phyloP scores from a whole-genome alignment of 495 filamentous ascomycete species.

The Cenococcum geophilum region DNA sequence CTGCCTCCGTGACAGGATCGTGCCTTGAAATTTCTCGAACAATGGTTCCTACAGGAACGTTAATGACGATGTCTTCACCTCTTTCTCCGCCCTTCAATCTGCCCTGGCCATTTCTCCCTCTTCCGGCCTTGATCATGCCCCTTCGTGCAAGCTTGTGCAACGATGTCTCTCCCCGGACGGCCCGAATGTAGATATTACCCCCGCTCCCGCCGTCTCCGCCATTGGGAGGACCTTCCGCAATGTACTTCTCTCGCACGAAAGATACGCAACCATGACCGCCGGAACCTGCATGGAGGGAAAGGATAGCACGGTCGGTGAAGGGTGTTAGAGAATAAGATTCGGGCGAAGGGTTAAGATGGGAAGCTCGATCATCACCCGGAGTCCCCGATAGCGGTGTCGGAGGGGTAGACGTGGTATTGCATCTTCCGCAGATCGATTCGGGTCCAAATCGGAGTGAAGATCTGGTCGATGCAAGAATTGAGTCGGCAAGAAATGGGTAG shows the following conservation, averaged over 20 bases:
- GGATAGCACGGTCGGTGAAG: conserved; percentile 78
- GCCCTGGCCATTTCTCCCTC: conserved; percentile 80
- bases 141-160: conserved; percentile 84
- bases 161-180: conserved; percentile 80
- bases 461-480: conserved; percentile 36
- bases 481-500: conserved; percentile 50
- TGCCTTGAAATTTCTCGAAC: conserved; percentile 71
- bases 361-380: conserved; percentile 33
- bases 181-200: conserved; percentile 90
- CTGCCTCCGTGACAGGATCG: conserved; percentile 69
- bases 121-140: conserved; percentile 66
- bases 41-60: conserved; percentile 89
- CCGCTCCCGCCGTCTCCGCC: conserved; percentile 91
- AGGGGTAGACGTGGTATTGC: conserved; percentile 27
- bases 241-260: conserved; percentile 82
- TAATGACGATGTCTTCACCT: conserved; percentile 79
- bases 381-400: conserved; percentile 9
- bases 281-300: conserved; percentile 66
- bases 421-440: conserved; percentile 11
- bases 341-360: conserved; percentile 66
- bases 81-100: conserved; percentile 71
- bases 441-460: conserved; percentile 28
- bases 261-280: conserved; percentile 92
- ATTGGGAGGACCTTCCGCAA: conserved; percentile 86
- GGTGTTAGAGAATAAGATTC: conserved; percentile 74